Evolutionary conservation across 2,329 filamentous ascomycete species (phyloP).

Genomic region (Colletotrichum theobromicola): DNA sequence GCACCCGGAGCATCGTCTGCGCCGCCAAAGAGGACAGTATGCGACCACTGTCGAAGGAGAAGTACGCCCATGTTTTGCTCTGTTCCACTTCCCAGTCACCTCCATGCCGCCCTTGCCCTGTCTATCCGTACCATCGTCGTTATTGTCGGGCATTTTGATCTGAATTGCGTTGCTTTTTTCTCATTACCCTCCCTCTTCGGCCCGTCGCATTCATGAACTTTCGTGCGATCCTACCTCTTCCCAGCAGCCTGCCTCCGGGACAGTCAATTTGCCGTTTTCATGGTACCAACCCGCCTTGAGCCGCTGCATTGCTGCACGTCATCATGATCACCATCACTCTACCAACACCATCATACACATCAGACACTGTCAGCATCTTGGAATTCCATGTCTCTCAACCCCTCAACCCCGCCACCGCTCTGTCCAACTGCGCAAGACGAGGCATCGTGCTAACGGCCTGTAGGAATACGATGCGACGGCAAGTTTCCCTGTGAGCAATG

Average conservation of each 20-base stretch:
- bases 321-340: not conserved
- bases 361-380: not conserved
- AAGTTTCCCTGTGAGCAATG: constrained; percentile 65
- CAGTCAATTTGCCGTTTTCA: constrained; percentile 16
- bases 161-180: not conserved
- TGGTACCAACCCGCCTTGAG: constrained; percentile 4
- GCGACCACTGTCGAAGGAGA: constrained; percentile 49
- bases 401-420: not conserved
- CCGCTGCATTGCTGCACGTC: constrained; percentile 11
- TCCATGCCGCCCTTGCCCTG: not conserved
- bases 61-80: constrained; percentile 35
- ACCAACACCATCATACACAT: not conserved
- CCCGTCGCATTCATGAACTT: constrained; percentile 18
- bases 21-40: constrained; percentile 42
- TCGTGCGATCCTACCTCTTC: constrained; percentile 23
- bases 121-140: not conserved
- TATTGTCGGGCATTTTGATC: not conserved
- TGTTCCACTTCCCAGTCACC: constrained; percentile 3
- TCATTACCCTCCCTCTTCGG: not conserved
- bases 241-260: constrained; percentile 21
- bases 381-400: not conserved
- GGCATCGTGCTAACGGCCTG: not conserved
- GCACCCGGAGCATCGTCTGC: not conserved
- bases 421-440: not conserved
- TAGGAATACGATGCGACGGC: constrained; percentile 52